Base-by-base conservation (phyloP, 129 eudicot genomes). In the Flaveria linearis region DNA sequence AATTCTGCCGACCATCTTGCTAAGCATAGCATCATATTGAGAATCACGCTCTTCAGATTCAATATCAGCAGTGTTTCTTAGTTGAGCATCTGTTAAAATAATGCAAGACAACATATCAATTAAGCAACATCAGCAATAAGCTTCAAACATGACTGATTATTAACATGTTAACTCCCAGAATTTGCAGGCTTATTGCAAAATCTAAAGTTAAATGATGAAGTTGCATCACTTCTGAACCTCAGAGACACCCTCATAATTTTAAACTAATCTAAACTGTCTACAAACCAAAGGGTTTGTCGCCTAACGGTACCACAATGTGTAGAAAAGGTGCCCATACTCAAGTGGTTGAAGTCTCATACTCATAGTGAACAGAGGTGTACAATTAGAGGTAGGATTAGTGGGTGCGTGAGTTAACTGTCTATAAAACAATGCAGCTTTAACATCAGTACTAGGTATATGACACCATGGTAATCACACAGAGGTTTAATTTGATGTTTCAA, bases 1-100 rank as follows among this genome's bases (percentile, higher is more conserved):
- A 70, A 93, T 93, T 77, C 96, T 77, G 33, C 98, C 96, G 69
- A 88, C 96, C 98, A 93, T 93, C 77, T 90, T 87, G 84, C 73
- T 87, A 14, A 93, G 98, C 97, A 93, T 87, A 60, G 85, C 89
- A 84, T 90, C 96, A 82, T 82, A 93, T 63, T 84, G 78, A 6
- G 91, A 82, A 85, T 93, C 96, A 12, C 87, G 86, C 63, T 93
- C 90, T 83, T 93, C 96, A n/a, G 83, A 74, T 11, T 80, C 85
- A 76, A 83, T 72, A 62, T 85, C 86, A 50, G 67, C 63, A 62
- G 75, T 82, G 49, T 56, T 80, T 72, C 76, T 76, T 18, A 83
- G 65, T 50, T 56, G 82, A 71, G 20, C 92, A 53, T 84, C 98
- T 90, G 14, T 5, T n/a, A 74, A 58, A 15, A 26, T 7, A 36